Conservation (phyloP, 495 filamentous ascomycete genomes). For the Penicillium desertorum region DNA sequence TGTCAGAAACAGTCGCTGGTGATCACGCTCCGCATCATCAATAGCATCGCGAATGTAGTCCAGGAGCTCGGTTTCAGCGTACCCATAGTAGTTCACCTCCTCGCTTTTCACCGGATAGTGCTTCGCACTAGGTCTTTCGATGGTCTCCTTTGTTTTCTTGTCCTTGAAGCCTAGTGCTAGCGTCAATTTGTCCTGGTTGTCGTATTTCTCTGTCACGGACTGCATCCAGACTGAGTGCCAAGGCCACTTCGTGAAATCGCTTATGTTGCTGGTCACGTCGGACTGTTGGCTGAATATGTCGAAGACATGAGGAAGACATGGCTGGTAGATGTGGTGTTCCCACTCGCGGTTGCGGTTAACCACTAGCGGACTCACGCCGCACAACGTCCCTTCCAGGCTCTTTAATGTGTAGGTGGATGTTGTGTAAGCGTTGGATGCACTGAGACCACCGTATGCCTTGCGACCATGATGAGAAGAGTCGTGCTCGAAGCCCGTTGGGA, state of each 20-base stretch:
- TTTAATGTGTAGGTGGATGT: conserved; percentile 51
- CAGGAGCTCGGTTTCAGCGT: conserved; percentile 45
- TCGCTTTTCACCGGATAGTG: conserved; percentile 34
- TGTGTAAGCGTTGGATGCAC: conserved; percentile 44
- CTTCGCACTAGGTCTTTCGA: conserved; percentile 38
- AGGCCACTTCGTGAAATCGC: conserved; percentile 33
- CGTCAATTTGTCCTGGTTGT: conserved; percentile 44
- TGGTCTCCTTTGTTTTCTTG: conserved; percentile 41
- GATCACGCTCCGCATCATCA: conserved; percentile 40
- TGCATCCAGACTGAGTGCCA: conserved; percentile 52
- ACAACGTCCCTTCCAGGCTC: conserved; percentile 45
- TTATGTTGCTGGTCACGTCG: conserved; percentile 25
- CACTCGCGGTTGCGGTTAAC: conserved; percentile 52
- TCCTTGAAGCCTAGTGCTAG: conserved; percentile 42
- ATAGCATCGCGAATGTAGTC: conserved; percentile 51
- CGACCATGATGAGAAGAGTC: conserved; percentile 18
- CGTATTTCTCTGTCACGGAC: conserved; percentile 48
- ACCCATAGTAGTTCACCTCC: conserved; percentile 54
- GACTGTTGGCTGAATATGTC: conserved; percentile 39
- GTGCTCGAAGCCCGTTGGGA: conserved; percentile 38
- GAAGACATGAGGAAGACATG: conserved; percentile 47
- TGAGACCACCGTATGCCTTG: conserved; percentile 44
- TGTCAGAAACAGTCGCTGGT: conserved; percentile 47
- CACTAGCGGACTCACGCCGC: conserved; percentile 47
- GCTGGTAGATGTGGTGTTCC: conserved; percentile 50